Conservation (phyloP, 108 stramenopile species). For the Mediolabrus comicus region DNA sequence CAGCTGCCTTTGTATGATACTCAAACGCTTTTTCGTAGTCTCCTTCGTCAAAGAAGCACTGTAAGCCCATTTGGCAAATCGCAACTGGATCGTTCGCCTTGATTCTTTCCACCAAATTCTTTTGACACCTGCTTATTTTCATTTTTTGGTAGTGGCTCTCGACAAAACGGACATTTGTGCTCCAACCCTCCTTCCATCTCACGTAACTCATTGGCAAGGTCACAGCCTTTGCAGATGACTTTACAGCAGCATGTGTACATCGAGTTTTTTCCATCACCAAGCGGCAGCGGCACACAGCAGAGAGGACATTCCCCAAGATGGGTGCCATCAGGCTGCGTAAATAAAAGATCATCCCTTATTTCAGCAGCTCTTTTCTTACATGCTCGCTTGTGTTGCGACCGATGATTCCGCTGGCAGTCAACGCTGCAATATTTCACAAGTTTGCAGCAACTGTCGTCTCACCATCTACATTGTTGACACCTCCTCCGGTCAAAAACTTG, state of each 20-base stretch:
- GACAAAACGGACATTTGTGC: not conserved
- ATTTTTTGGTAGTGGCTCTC: not conserved
- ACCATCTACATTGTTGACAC: too few species aligned
- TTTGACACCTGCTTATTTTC: not conserved
- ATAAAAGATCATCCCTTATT: not conserved
- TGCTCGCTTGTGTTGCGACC: not conserved
- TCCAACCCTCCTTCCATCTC: not conserved
- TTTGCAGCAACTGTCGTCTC: too few species aligned
- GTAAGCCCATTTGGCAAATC: not conserved
- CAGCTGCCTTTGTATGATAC: not conserved
- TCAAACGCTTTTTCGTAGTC: not conserved
- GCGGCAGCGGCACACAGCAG: not conserved
- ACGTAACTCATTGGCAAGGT: not conserved
- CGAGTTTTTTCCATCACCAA: not conserved
- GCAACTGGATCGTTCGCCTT: constrained; percentile 6
- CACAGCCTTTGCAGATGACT: not conserved
- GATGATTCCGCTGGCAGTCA: not conserved
- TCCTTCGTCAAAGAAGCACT: not conserved
- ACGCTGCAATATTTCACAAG: not conserved
- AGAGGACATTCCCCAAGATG: constrained; percentile 2
- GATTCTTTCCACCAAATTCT: not conserved
- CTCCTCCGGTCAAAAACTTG: too few species aligned
- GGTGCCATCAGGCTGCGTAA: not conserved
- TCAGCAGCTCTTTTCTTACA: not conserved
- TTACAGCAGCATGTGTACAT: not conserved